phyloP scores from a whole-genome alignment of 75 land plant species.

The Pseudotsuga menziesii region DNA sequence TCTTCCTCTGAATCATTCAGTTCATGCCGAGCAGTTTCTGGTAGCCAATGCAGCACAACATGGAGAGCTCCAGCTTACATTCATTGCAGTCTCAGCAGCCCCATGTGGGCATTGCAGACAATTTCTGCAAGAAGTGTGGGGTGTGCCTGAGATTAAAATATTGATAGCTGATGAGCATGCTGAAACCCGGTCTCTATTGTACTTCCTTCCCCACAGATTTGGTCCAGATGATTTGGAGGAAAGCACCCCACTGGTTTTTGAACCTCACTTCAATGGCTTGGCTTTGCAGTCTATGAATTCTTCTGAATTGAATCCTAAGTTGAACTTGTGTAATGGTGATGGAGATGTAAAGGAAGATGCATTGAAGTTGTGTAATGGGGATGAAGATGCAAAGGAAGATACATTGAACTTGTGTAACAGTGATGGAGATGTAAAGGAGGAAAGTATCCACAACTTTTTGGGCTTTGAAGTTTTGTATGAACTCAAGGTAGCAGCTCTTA shows the following conservation, averaged over 20 bases:
- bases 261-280: constrained; percentile 42
- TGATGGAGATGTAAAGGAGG: constrained; percentile 15
- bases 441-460: background rate
- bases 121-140: too few relatives aligned
- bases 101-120: too few relatives aligned
- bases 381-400: too few relatives aligned
- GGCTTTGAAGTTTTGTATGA: background rate
- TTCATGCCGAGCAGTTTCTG: too few relatives aligned
- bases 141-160: too few relatives aligned
- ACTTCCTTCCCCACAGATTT: too few relatives aligned
- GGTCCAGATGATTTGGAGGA: constrained; percentile 76
- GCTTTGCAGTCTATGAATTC: background rate
- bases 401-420: too few relatives aligned
- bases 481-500: constrained; percentile 43
- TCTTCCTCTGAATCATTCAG: too few relatives aligned
- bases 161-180: constrained; percentile 30
- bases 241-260: constrained; percentile 70
- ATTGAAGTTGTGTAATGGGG: background rate
- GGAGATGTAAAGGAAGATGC: constrained; percentile 4
- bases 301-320: constrained; percentile 6
- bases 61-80: too few relatives aligned
- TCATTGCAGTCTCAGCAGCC: too few relatives aligned
- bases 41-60: too few relatives aligned
- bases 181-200: constrained; percentile 33
- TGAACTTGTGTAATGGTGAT: background rate